phyloP scores from a whole-genome alignment of 306 rosid species.

The Prunus mira region DNA sequence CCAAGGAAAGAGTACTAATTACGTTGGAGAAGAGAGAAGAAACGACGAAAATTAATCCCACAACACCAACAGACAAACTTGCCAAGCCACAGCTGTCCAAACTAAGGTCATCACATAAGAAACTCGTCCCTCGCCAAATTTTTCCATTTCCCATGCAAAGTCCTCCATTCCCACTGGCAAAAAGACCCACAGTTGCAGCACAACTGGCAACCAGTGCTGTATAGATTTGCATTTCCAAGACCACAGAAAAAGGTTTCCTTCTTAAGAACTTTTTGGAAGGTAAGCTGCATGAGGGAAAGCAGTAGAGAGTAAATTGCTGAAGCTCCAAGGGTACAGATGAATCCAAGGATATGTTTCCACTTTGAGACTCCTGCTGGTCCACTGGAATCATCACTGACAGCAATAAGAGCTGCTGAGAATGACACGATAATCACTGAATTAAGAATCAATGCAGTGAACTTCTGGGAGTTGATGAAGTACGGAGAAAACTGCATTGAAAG shows the following conservation, averaged over 20 bases:
- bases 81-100: conserved; percentile 81
- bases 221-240: conserved; percentile 86
- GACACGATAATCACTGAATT: conserved; percentile 71
- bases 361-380: conserved; percentile 47
- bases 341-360: conserved; percentile 48
- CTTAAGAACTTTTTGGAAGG: conserved; percentile 75
- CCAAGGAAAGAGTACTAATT: conserved; percentile 81
- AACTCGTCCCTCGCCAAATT: conserved; percentile 52
- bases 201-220: conserved; percentile 72
- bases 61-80: conserved; percentile 87
- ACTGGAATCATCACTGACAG: conserved; percentile 58
- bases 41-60: conserved; percentile 76
- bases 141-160: conserved; percentile 67
- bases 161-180: conserved; percentile 81
- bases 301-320: conserved; percentile 75
- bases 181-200: conserved; percentile 61
- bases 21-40: conserved; percentile 92
- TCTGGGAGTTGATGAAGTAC: conserved; percentile 77
- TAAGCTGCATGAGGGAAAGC: conserved; percentile 81
- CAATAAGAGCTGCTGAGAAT: conserved; percentile 70
- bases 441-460: conserved; percentile 64
- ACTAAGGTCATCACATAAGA: conserved; percentile 73
- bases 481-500: conserved; percentile 86
- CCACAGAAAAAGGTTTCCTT: conserved; percentile 81
- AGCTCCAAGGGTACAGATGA: conserved; percentile 78